Percentiles rank a stretch among this genome's conserved stretches.
Evolutionary conservation across 768 basidiomycete genomes (phyloP).

Genomic region (Lentinula lateritia): DNA sequence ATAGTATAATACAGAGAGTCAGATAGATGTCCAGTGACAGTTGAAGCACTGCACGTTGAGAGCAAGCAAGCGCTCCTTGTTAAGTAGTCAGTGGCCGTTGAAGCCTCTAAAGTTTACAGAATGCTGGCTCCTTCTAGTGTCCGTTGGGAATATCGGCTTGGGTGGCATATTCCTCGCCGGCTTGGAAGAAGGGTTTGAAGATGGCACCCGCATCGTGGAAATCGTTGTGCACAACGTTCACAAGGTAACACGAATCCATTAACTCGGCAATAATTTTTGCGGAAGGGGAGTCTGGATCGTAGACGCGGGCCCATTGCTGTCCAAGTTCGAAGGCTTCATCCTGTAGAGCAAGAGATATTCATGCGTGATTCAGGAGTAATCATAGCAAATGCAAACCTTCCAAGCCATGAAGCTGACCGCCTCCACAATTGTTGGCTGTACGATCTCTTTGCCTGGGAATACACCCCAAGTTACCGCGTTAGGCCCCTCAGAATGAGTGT

Average conservation of each 20-base stretch:
- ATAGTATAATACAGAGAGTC: slow-evolving; percentile 2
- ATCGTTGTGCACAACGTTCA: slow-evolving; percentile 96
- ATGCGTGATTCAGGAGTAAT: not conserved
- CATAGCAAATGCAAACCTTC: slow-evolving; percentile 54
- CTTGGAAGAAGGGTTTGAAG: slow-evolving; percentile 81
- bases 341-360: slow-evolving; percentile 28
- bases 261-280: slow-evolving; percentile 70
- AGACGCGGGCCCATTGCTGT: slow-evolving; percentile 83
- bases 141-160: slow-evolving; percentile 32
- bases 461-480: slow-evolving; percentile 99
- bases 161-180: slow-evolving; percentile 55
- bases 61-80: slow-evolving; percentile 9
- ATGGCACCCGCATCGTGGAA: slow-evolving; percentile 83
- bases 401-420: slow-evolving; percentile 98
- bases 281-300: slow-evolving; percentile 71
- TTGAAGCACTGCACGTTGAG: not conserved
- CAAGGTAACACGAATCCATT: slow-evolving; percentile 80
- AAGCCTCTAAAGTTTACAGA: not conserved
- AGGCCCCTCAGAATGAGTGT: slow-evolving; percentile 91
- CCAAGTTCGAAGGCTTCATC: slow-evolving; percentile 95
- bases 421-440: slow-evolving; percentile 95
- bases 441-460: slow-evolving; percentile 94
- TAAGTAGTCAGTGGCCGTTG: not conserved
- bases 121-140: slow-evolving; percentile 18
- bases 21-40: not conserved